Percentiles rank a stretch among this genome's conserved stretches.
phyloP scores from a whole-genome alignment of 2,329 filamentous ascomycete genomes.

The Cytospora paraplurivora region DNA sequence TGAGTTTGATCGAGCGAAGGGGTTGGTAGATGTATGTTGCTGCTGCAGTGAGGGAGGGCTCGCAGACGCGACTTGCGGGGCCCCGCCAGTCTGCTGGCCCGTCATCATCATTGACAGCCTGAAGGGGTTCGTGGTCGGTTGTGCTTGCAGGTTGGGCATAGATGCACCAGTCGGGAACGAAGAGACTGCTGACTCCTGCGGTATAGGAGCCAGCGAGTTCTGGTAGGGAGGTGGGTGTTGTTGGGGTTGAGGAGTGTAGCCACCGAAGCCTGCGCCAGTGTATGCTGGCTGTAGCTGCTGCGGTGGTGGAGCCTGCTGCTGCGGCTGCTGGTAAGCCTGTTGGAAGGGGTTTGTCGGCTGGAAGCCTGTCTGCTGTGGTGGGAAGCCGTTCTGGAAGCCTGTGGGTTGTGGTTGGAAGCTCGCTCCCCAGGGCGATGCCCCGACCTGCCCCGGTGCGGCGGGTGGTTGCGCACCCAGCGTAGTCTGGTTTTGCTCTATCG shows the following conservation, averaged over 20 bases:
- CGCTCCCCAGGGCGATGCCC: constrained; percentile 25
- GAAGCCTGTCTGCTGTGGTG: constrained; percentile 43
- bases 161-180: constrained; percentile 52
- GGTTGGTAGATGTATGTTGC: constrained; percentile 71
- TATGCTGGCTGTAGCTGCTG: constrained; percentile 48
- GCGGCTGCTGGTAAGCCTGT: constrained; percentile 29
- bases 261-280: constrained; percentile 80
- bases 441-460: constrained; percentile 36
- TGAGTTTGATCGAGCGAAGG: constrained; percentile 72
- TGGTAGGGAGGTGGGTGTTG: constrained; percentile 44
- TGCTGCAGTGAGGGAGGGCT: constrained; percentile 48
- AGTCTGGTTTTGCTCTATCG: constrained; percentile 83
- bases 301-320: constrained; percentile 41
- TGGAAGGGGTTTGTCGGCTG: constrained; percentile 47
- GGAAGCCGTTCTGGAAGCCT: constrained; percentile 46
- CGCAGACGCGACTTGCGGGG: constrained; percentile 40
- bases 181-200: constrained; percentile 54
- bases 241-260: constrained; percentile 68
- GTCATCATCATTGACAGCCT: constrained; percentile 80
- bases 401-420: constrained; percentile 44
- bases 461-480: constrained; percentile 57
- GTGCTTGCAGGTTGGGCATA: constrained; percentile 48
- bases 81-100: constrained; percentile 54
- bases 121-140: constrained; percentile 85
- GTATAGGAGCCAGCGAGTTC: constrained; percentile 56